Conservation (phyloP, 192 early-diverging fungal genomes). For the Rhizophagus sp. region DNA sequence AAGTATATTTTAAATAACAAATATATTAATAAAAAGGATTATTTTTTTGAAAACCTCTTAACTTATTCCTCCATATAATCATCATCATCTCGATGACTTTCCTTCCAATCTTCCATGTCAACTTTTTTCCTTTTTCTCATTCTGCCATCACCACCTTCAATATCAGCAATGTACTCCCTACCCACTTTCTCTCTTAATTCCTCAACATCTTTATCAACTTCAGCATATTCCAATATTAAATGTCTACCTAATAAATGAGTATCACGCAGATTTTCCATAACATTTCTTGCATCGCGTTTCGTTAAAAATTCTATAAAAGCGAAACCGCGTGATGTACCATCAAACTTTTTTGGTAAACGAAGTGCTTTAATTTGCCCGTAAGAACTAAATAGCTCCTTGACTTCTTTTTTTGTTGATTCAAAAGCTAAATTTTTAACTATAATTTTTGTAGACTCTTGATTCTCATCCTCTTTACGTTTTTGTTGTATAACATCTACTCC, state of each 20-base stretch:
- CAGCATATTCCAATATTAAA: conserved; percentile 94
- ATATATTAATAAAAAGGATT: neutral
- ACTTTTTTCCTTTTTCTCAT: conserved; percentile 31
- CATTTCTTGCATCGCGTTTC: conserved; percentile 91
- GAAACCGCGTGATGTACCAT: conserved; percentile 94
- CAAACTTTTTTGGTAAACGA: conserved; percentile 92
- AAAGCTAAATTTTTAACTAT: conserved; percentile 96
- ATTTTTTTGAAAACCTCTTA: neutral
- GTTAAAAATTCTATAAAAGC: conserved; percentile 98
- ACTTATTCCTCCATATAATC: conserved; percentile 17
- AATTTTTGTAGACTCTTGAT: conserved; percentile 79
- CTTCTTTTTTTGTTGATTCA: conserved; percentile 93
- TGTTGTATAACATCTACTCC: conserved; percentile 23
- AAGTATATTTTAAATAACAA: no score
- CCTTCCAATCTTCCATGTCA: conserved; percentile 23
- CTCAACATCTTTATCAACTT: conserved; percentile 79
- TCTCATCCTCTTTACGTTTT: conserved; percentile 42
- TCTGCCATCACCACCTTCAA: conserved; percentile 52
- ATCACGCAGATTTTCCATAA: conserved; percentile 78
- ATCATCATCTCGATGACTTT: neutral
- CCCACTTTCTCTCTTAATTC: conserved; percentile 81
- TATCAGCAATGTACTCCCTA: conserved; percentile 71
- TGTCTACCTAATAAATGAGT: conserved; percentile 99
- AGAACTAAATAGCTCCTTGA: conserved; percentile 83
- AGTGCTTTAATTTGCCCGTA: conserved; percentile 96